A percentile compares a stretch with the other conserved stretches of the same genome.
phyloP scores from a whole-genome alignment of 352 stramenopile genomes.

The Pythium guiyangense region DNA sequence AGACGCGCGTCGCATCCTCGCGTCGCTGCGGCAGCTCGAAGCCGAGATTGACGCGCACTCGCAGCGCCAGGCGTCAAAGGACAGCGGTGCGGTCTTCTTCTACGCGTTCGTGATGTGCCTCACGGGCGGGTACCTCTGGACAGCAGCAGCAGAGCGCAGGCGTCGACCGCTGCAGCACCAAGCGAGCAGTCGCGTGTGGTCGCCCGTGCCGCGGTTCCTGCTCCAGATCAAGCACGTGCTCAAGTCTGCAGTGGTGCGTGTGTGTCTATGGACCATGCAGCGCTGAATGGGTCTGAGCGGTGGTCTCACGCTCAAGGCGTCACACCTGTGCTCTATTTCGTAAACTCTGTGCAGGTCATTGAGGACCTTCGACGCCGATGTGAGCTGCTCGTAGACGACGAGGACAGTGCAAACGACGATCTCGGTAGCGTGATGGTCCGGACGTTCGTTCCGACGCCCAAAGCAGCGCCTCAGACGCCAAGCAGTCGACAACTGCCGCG shows the following conservation, averaged over 20 bases:
- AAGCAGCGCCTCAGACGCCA: neutral
- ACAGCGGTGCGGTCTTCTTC: constrained; percentile 24
- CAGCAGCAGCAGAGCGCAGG: constrained; percentile 8
- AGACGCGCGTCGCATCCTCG: neutral
- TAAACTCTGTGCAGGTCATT: constrained; percentile 21
- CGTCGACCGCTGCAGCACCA: constrained; percentile 7
- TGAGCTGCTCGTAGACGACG: constrained; percentile 2
- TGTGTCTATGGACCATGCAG: neutral
- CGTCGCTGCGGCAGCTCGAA: constrained; percentile 7
- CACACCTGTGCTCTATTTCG: neutral
- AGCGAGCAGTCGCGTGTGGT: constrained; percentile 24
- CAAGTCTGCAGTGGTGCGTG: constrained; percentile 31
- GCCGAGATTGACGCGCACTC: constrained; percentile 7
- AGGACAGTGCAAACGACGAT: constrained; percentile 4
- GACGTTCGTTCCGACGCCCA: neutral
- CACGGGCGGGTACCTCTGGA: constrained; percentile 29
- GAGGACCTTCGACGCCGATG: constrained; percentile 22
- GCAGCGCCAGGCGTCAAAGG: constrained; percentile 4
- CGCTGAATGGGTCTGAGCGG: neutral
- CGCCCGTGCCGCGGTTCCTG: constrained; percentile 25
- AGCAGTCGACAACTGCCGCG: neutral
- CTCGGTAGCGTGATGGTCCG: constrained; percentile 10
- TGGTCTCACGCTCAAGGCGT: neutral
- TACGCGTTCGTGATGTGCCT: constrained; percentile 24
- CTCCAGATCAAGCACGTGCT: constrained; percentile 27